A percentile compares a stretch with the other conserved stretches of the same genome.
phyloP scores from a whole-genome alignment of 2,329 filamentous ascomycete genomes.

The Emmonsiellopsis sp. region DNA sequence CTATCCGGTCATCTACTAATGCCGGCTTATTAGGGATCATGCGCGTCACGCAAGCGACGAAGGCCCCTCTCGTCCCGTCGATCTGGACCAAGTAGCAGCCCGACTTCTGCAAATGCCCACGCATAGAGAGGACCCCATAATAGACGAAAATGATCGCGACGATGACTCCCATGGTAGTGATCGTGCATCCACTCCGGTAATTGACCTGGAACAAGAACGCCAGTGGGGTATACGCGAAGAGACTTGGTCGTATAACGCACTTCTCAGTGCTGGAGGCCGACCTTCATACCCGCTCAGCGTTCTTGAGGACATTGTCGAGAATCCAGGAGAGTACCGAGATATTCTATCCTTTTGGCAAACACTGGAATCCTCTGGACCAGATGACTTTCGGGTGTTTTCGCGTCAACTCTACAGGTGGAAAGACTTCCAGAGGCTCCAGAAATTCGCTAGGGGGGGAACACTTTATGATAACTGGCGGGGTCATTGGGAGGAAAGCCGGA shows the following conservation, averaged over 20 bases:
- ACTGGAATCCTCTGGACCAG: neutral
- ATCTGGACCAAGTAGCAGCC: neutral
- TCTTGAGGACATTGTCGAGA: neutral
- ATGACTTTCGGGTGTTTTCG: neutral
- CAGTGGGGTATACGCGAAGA: neutral
- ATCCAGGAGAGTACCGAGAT: constrained; percentile 1
- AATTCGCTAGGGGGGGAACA: neutral
- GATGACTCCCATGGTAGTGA: too few species aligned
- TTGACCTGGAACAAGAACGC: neutral
- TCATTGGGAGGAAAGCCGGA: neutral
- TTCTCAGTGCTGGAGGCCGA: constrained; percentile 3
- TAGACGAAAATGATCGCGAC: neutral
- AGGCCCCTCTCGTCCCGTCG: neutral
- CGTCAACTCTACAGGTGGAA: neutral
- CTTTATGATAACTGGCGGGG: neutral
- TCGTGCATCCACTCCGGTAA: too few species aligned
- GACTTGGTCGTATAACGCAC: neutral
- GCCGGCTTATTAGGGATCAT: neutral
- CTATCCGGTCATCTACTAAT: neutral
- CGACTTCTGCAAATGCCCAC: neutral
- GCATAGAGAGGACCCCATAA: too few species aligned
- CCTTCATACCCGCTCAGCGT: neutral
- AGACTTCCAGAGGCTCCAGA: neutral
- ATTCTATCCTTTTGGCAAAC: neutral
- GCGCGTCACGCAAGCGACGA: neutral